Conservation (phyloP, 371 early-diverging fungal genomes). For the Rhizopus microsporus region DNA sequence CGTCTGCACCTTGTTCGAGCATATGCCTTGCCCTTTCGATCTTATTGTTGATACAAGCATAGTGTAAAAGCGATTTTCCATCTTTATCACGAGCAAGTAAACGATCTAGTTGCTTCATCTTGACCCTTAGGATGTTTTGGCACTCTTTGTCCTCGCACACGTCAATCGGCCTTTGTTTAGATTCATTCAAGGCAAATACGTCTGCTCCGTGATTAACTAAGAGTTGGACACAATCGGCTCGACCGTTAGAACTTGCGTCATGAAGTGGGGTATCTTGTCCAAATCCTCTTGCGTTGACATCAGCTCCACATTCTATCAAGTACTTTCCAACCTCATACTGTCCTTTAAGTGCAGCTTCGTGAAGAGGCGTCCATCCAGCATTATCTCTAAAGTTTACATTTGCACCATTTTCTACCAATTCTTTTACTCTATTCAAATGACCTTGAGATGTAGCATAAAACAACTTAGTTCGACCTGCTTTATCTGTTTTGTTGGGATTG, state of each 20-base stretch:
- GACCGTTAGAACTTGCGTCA: slow-evolving; percentile 76
- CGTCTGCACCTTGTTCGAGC: slow-evolving; percentile 72
- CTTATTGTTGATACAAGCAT: slow-evolving; percentile 27
- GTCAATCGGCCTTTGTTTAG: slow-evolving; percentile 58
- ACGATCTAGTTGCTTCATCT: slow-evolving; percentile 41
- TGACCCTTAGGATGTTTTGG: slow-evolving; percentile 21
- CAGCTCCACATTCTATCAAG: slow-evolving; percentile 56
- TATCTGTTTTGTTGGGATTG: slow-evolving; percentile 58
- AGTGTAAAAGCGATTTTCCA: slow-evolving; percentile 37
- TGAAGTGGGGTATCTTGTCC: slow-evolving; percentile 79
- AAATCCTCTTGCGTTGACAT: slow-evolving; percentile 62
- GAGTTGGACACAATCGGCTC: slow-evolving; percentile 57
- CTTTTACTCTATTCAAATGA: slow-evolving; percentile 49
- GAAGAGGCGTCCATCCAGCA: slow-evolving; percentile 70
- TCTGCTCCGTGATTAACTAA: slow-evolving; percentile 66
- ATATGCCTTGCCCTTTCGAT: slow-evolving; percentile 4
- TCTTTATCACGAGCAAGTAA: slow-evolving; percentile 28
- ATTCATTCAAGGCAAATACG: slow-evolving; percentile 57
- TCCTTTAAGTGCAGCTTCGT: slow-evolving; percentile 69
- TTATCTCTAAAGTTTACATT: slow-evolving; percentile 62
- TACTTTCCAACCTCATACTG: slow-evolving; percentile 57
- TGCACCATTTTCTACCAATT: slow-evolving; percentile 51
- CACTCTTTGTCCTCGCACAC: slow-evolving; percentile 47
- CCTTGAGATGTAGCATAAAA: slow-evolving; percentile 57
- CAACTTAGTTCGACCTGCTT: slow-evolving; percentile 59